Evolutionary conservation across 2,329 filamentous ascomycete species (phyloP).

Genomic region (Ascochyta rabiei): DNA sequence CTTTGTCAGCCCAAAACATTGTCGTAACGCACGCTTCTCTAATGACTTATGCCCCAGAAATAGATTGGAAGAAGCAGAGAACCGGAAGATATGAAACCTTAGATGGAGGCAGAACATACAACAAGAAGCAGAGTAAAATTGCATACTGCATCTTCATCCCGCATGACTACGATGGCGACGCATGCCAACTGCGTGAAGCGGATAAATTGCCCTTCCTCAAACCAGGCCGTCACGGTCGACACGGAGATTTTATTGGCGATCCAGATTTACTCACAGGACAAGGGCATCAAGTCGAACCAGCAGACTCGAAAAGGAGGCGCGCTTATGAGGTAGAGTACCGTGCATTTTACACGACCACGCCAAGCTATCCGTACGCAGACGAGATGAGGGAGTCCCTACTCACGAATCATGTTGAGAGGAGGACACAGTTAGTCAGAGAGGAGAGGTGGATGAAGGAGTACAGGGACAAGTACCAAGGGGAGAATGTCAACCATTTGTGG

Average conservation of each 20-base stretch:
- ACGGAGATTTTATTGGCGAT: constrained; percentile 26
- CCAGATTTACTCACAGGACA: constrained; percentile 22
- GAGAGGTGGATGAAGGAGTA: constrained; percentile 23
- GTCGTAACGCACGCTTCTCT: neutral
- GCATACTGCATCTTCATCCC: neutral
- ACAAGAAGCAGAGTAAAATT: neutral
- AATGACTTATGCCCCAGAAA: neutral
- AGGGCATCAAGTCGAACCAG: constrained; percentile 29
- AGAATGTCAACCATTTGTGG: constrained; percentile 23
- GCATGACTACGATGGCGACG: neutral
- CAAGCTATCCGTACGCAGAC: neutral
- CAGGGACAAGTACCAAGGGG: constrained; percentile 27
- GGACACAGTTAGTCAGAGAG: neutral
- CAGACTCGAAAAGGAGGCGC: constrained; percentile 10
- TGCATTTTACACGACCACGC: neutral
- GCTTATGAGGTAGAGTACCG: constrained; percentile 3
- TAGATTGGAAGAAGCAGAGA: neutral
- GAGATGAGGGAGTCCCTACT: neutral
- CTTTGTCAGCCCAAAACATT: neutral
- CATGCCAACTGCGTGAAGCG: neutral
- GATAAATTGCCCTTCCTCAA: constrained; percentile 25
- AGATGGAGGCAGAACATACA: neutral
- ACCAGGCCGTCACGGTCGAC: constrained; percentile 27
- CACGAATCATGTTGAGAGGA: neutral
- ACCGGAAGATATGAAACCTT: neutral